Base-by-base conservation (phyloP, 225 moss, liverwort and hornwort species). In the Straminergon stramineum region DNA sequence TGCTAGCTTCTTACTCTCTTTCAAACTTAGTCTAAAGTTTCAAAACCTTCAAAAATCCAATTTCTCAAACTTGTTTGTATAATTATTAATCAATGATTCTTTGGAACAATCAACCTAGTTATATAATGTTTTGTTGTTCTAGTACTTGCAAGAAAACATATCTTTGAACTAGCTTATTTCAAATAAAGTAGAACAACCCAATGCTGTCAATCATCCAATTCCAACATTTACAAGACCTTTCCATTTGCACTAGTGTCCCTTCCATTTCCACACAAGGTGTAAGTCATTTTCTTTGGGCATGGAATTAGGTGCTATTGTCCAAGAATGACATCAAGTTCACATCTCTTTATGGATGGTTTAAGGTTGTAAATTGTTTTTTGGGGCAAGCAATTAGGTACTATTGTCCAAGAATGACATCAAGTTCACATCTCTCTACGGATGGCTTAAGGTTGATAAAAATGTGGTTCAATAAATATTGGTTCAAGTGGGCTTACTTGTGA, bases 161-260 rank as follows among this genome's bases (percentile, higher is more conserved):
- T 17, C 17, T 74, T 30, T 45, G 28, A 24, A 45, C 3, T 74
- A 17, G 3, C 2, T 74, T 28, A 48, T 19, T 48, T 75, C 4
- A 51, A 2, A 51, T 27, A 20, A 51, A 2, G 41, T 3, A 41
- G 5, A 71, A 26, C 15, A 71, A 5, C 0, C 41, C 3, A 71
- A 41, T 41, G 5, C 6, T 0, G 1, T 22, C 6, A 68, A 22
- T 21, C 12, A n/a, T 6, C 11, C 2, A n/a, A n/a, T n/a, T 69
- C 9, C 0, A 1, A n/a, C 23, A 69, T n/a, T 10, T n/a, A 11
- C 48, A 48, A 48, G 48, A 48, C 17, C 9, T 17, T 65, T 2
- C 17, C 21, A 35, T 19, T 21, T 68, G 37, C 0, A 3, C 19
- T 4, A 37, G 4, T 68, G 12, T 68, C 7, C 69, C 69, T 22